phyloP scores from a whole-genome alignment of 495 filamentous ascomycete species.

The Acidomyces sp. region DNA sequence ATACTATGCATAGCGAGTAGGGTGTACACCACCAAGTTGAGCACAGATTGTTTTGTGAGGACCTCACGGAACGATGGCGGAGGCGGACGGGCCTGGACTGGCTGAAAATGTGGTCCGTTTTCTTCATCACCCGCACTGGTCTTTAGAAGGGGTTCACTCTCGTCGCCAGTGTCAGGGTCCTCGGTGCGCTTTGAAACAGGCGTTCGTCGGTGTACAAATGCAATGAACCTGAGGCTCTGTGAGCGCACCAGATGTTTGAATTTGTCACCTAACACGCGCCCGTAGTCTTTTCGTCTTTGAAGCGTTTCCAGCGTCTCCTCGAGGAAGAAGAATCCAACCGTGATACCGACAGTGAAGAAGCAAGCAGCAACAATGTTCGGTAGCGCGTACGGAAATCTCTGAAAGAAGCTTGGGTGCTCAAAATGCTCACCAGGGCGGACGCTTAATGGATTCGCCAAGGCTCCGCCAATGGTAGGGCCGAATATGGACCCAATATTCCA shows the following conservation, averaged over 20 bases:
- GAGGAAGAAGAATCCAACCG: constrained; percentile 58
- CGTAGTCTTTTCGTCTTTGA: constrained; percentile 52
- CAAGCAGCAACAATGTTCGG: constrained; percentile 64
- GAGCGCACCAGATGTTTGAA: constrained; percentile 19
- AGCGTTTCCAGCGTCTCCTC: constrained; percentile 62
- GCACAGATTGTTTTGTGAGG: constrained; percentile 58
- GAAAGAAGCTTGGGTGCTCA: constrained; percentile 43
- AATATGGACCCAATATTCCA: constrained; percentile 80
- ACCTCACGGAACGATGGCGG: constrained; percentile 44
- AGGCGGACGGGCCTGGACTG: constrained; percentile 21
- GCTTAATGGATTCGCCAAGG: constrained; percentile 61
- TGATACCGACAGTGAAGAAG: constrained; percentile 62
- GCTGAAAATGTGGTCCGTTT: not conserved
- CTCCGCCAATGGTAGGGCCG: constrained; percentile 76
- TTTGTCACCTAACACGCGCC: constrained; percentile 48
- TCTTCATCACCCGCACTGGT: constrained; percentile 4
- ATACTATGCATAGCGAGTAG: constrained; percentile 63
- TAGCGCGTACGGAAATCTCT: constrained; percentile 62
- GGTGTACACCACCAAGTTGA: constrained; percentile 65
- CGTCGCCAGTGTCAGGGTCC: constrained; percentile 3
- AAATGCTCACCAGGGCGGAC: constrained; percentile 51
- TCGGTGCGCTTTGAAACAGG: not conserved
- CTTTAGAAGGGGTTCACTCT: constrained; percentile 25
- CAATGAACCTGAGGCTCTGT: constrained; percentile 14
- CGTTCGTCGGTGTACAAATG: constrained; percentile 11